A percentile compares a stretch with the other conserved stretches of the same genome.
These are phyloP conservation scores for Lupinus albus DNA, from an alignment of 306 rosid genomes.

Conservation along the genomic window DNA sequence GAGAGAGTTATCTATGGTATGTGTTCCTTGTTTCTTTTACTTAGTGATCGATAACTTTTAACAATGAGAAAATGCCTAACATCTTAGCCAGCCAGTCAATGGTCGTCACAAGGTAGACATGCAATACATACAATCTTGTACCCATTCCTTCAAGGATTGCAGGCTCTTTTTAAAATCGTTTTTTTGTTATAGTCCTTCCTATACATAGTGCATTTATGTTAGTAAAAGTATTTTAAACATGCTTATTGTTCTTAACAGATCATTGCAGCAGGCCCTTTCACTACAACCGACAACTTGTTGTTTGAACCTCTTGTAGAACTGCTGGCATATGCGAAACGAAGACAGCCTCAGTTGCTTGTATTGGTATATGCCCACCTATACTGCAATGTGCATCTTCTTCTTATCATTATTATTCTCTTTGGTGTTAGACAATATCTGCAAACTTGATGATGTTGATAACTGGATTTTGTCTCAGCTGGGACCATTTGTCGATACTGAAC, in stretches of 20 bases:
- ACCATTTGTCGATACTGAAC: slow-evolving; percentile 90
- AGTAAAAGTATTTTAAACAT: slow-evolving; percentile 12
- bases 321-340: slow-evolving; percentile 81
- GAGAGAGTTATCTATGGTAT: slow-evolving; percentile 72
- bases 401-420: slow-evolving; percentile 12
- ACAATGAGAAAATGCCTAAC: background rate
- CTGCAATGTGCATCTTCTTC: slow-evolving; percentile 31
- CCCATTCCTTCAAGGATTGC: background rate
- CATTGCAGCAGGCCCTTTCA: slow-evolving; percentile 90
- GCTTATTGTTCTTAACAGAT: slow-evolving; percentile 58
- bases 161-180: slow-evolving; percentile 2
- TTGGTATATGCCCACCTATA: slow-evolving; percentile 55
- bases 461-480: slow-evolving; percentile 68
- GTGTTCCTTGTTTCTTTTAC: slow-evolving; percentile 34
- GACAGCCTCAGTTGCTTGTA: slow-evolving; percentile 74
- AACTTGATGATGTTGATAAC: slow-evolving; percentile 34
- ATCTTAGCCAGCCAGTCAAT: slow-evolving; percentile 31
- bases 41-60: slow-evolving; percentile 6
- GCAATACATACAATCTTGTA: slow-evolving; percentile 8
- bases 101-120: slow-evolving; percentile 8
- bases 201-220: slow-evolving; percentile 19
- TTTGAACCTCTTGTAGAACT: slow-evolving; percentile 88
- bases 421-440: slow-evolving; percentile 29
- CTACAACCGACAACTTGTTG: slow-evolving; percentile 81
- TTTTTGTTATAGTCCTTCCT: slow-evolving; percentile 6